Evolutionary conservation across 331 rosid genomes (phyloP).

Genomic region (Dryas integrifolia): DNA sequence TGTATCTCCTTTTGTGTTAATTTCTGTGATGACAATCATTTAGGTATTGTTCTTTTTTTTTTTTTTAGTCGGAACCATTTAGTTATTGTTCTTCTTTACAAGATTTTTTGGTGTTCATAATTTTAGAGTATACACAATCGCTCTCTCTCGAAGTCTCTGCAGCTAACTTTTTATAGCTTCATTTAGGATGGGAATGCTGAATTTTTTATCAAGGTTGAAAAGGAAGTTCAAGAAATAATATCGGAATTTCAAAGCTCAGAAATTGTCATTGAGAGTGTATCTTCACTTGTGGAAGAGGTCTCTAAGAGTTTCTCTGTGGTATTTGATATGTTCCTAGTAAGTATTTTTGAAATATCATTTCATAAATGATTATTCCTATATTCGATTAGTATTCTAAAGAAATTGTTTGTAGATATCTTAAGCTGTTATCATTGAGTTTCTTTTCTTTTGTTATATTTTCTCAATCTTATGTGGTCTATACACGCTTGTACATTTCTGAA

Average conservation of each 20-base stretch:
- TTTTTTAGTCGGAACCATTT: too few species aligned
- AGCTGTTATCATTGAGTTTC: slow-evolving; percentile 8
- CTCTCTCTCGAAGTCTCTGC: slow-evolving; percentile 13
- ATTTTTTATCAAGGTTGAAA: slow-evolving; percentile 39
- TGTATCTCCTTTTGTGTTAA: slow-evolving; percentile 18
- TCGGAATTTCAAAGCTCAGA: slow-evolving; percentile 63
- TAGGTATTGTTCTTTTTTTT: background rate
- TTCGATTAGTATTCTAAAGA: slow-evolving; percentile 2
- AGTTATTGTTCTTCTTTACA: background rate
- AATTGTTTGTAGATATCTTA: slow-evolving; percentile 4
- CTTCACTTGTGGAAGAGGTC: slow-evolving; percentile 53
- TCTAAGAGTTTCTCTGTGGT: slow-evolving; percentile 50
- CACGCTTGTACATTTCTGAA: background rate
- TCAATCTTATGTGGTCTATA: background rate
- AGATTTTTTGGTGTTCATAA: slow-evolving; percentile 8
- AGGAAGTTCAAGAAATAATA: slow-evolving; percentile 53
- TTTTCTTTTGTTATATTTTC: background rate
- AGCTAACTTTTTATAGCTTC: slow-evolving; percentile 31
- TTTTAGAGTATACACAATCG: slow-evolving; percentile 1
- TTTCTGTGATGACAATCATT: background rate
- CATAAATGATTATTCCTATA: background rate
- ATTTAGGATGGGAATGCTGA: slow-evolving; percentile 58
- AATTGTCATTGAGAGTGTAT: slow-evolving; percentile 44
- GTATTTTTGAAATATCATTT: slow-evolving; percentile 37
- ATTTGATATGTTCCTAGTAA: slow-evolving; percentile 53